Conservation (phyloP, 805 yeast species). For the Candida anglica region DNA sequence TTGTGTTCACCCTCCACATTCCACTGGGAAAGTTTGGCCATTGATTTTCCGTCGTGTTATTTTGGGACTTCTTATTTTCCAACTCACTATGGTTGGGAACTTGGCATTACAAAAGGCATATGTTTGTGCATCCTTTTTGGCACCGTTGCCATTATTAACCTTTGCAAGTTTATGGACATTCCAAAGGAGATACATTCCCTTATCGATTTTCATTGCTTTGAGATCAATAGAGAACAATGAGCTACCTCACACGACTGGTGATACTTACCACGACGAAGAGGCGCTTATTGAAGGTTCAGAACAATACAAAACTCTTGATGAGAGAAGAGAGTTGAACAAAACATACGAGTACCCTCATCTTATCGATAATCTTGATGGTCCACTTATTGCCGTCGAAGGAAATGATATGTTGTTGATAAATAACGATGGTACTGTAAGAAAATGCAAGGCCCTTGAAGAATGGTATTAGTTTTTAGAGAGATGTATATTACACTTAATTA, state of each 20-base stretch:
- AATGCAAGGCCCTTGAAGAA: constrained; percentile 2
- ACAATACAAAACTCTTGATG: constrained; percentile 64
- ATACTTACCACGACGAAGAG: no score
- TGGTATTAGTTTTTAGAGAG: not conserved
- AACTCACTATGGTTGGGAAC: constrained; percentile 89
- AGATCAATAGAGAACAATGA: constrained; percentile 64
- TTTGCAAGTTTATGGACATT: constrained; percentile 71
- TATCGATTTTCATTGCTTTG: constrained; percentile 81
- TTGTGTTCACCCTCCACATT: constrained; percentile 92
- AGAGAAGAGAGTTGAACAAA: constrained; percentile 65
- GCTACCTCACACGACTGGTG: constrained; percentile 17
- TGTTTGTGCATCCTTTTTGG: constrained; percentile 61
- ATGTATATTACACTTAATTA: not conserved
- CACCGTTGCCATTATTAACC: constrained; percentile 75
- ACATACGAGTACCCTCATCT: constrained; percentile 77
- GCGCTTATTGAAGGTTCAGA: constrained; percentile 4
- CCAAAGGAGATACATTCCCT: constrained; percentile 74
- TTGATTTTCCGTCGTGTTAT: constrained; percentile 77
- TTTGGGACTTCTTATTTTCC: constrained; percentile 78
- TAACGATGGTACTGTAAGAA: constrained; percentile 19
- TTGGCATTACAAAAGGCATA: constrained; percentile 79
- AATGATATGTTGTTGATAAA: constrained; percentile 27
- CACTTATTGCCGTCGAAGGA: constrained; percentile 72
- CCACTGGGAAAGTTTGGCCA: constrained; percentile 97
- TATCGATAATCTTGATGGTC: constrained; percentile 72